These are phyloP conservation scores for Phytophthora tubulina DNA, from an alignment of 352 stramenopile genomes.

Conservation along the genomic window DNA sequence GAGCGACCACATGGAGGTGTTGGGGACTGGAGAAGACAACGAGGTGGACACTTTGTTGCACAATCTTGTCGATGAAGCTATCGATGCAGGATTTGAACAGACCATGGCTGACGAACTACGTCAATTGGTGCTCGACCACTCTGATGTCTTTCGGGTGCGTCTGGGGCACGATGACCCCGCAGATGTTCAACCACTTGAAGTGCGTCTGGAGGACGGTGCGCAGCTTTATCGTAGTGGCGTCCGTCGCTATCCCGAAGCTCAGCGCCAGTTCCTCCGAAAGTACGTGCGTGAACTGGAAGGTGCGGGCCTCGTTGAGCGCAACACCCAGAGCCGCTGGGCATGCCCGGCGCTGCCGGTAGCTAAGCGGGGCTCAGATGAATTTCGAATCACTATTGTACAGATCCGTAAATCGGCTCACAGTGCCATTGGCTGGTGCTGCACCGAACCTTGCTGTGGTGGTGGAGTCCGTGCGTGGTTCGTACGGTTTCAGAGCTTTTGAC, in stretches of 20 bases:
- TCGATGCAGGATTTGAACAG: slow-evolving; percentile 3
- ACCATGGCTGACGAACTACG: not conserved
- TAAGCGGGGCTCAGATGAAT: not conserved
- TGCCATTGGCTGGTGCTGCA: slow-evolving; percentile 2
- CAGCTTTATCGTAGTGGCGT: slow-evolving; percentile 19
- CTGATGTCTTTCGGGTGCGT: slow-evolving; percentile 9
- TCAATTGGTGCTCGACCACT: not conserved
- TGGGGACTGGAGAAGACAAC: not conserved
- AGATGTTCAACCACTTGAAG: slow-evolving; percentile 14
- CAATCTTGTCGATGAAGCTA: slow-evolving; percentile 9
- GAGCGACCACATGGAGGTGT: slow-evolving; percentile 9
- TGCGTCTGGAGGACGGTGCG: not conserved
- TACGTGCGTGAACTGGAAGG: slow-evolving; percentile 5
- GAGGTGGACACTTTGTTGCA: slow-evolving; percentile 11
- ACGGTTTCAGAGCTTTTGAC: slow-evolving; percentile 23
- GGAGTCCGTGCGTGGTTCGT: not conserved
- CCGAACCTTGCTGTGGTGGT: slow-evolving; percentile 6
- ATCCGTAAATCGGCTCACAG: not conserved
- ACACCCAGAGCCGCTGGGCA: slow-evolving; percentile 16
- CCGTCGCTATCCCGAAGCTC: slow-evolving; percentile 8
- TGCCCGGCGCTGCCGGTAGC: slow-evolving; percentile 5
- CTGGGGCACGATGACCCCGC: slow-evolving; percentile 11
- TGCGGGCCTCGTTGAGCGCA: not conserved
- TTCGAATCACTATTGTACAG: slow-evolving; percentile 18
- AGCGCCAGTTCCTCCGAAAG: slow-evolving; percentile 10